A percentile compares a stretch with the other conserved stretches of the same genome.
Evolutionary conservation across 192 early-diverging fungal species (phyloP).

Genomic region (Coemansia sp.): DNA sequence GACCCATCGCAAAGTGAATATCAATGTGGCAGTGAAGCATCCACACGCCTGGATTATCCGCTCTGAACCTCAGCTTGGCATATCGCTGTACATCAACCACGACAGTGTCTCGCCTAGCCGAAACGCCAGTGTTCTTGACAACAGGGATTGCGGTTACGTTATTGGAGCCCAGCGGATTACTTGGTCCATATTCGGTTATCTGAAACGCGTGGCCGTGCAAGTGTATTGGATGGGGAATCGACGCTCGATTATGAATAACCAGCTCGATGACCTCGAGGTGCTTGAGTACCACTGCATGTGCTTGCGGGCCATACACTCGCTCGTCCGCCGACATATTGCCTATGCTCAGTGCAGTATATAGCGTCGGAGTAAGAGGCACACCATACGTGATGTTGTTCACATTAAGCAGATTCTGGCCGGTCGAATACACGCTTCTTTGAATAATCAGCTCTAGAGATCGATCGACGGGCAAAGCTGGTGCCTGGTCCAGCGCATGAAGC

Average conservation of each 20-base stretch:
- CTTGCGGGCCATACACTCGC: conserved; percentile 65
- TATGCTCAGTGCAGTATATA: conserved; percentile 67
- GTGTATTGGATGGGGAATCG: conserved; percentile 72
- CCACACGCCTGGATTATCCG: conserved; percentile 85
- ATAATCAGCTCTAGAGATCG: conserved; percentile 53
- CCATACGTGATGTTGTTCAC: conserved; percentile 74
- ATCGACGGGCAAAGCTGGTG: conserved; percentile 56
- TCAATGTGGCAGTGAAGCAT: conserved; percentile 76
- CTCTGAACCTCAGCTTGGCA: conserved; percentile 67
- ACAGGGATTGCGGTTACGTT: conserved; percentile 13
- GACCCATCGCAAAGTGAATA: conserved; percentile 63
- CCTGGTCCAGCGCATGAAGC: conserved; percentile 48
- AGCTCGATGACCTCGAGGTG: conserved; percentile 69
- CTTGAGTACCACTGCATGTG: conserved; percentile 60
- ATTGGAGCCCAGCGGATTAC: conserved; percentile 49
- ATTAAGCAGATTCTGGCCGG: conserved; percentile 69
- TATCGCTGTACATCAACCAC: conserved; percentile 59
- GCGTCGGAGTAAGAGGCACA: conserved; percentile 62
- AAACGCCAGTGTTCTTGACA: neutral
- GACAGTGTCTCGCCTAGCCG: conserved; percentile 64
- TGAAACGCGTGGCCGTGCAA: conserved; percentile 86
- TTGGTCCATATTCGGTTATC: conserved; percentile 51
- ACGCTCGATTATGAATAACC: conserved; percentile 69
- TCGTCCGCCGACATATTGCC: conserved; percentile 56
- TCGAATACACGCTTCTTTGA: conserved; percentile 58